Evolutionary conservation across 345 rosid species (phyloP).

Genomic region (Lenwebbia sp.): DNA sequence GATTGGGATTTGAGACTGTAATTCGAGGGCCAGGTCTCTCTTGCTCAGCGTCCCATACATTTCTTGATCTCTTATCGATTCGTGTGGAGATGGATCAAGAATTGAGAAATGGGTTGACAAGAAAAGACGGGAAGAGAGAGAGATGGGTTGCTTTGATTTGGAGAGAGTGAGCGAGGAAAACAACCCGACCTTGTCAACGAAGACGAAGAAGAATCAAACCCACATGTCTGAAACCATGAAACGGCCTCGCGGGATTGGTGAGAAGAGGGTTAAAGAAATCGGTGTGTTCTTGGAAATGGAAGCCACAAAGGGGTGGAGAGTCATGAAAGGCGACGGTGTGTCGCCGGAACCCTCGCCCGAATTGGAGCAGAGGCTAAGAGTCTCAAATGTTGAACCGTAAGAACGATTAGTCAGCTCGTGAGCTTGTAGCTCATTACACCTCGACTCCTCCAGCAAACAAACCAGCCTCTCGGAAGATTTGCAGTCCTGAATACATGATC

Average conservation of each 20-base stretch:
- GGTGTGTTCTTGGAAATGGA: background rate
- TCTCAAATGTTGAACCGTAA: too few species aligned
- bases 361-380: too few species aligned
- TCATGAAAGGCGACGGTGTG: too few species aligned
- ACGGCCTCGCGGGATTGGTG: background rate
- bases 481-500: too few species aligned
- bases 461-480: too few species aligned
- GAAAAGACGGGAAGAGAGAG: background rate
- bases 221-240: background rate
- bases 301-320: background rate
- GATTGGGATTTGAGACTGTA: slow-evolving; percentile 65
- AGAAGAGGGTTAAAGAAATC: background rate
- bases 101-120: background rate
- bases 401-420: too few species aligned
- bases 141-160: background rate
- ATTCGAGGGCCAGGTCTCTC: slow-evolving; percentile 56
- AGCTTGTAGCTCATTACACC: too few species aligned
- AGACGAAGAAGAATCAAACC: background rate
- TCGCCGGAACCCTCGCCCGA: too few species aligned
- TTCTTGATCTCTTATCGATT: background rate
- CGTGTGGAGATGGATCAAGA: background rate
- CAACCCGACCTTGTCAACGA: background rate
- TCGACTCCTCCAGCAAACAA: too few species aligned
- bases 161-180: background rate
- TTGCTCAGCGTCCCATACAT: slow-evolving; percentile 65